These are phyloP conservation scores for Neurospora africana DNA, from an alignment of 495 filamentous ascomycete species.

Conservation along the genomic window DNA sequence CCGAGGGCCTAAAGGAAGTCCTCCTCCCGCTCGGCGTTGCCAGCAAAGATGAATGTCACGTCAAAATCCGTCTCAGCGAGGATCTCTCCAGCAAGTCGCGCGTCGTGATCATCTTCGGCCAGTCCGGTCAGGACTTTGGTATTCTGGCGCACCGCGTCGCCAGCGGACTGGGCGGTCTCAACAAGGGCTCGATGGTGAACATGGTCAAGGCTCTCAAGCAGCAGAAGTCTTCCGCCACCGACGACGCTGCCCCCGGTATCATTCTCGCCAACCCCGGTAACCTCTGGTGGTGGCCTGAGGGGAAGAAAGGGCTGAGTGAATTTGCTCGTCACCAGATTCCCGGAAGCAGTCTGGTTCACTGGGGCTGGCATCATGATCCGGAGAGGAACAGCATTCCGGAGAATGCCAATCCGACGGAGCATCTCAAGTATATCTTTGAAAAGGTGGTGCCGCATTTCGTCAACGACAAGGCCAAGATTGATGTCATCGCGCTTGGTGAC, in stretches of 20 bases:
- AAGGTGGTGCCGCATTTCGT: conserved; percentile 42
- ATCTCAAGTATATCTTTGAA: conserved; percentile 56
- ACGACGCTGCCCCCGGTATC: conserved; percentile 35
- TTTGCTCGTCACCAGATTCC: conserved; percentile 43
- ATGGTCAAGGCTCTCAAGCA: conserved; percentile 44
- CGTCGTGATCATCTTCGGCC: conserved; percentile 66
- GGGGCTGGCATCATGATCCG: conserved; percentile 24
- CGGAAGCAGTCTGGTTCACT: conserved; percentile 43
- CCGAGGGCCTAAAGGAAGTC: conserved; percentile 43
- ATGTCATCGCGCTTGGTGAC: conserved; percentile 56
- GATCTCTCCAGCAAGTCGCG: conserved; percentile 49
- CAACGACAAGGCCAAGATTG: conserved; percentile 37
- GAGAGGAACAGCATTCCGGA: conserved; percentile 46
- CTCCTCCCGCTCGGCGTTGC: conserved; percentile 47
- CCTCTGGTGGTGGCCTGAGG: conserved; percentile 54
- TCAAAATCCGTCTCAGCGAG: conserved; percentile 55
- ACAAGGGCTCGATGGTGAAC: conserved; percentile 53
- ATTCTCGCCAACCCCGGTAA: conserved; percentile 67
- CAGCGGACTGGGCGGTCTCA: conserved; percentile 46
- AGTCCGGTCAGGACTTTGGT: conserved; percentile 59
- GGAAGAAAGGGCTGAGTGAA: conserved; percentile 43
- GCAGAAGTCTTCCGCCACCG: conserved; percentile 18
- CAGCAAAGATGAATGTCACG: conserved; percentile 39
- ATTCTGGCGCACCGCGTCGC: conserved; percentile 60
- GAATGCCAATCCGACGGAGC: conserved; percentile 40